Conservation (phyloP, 371 early-diverging fungal genomes). For the Mortierella sp. region DNA sequence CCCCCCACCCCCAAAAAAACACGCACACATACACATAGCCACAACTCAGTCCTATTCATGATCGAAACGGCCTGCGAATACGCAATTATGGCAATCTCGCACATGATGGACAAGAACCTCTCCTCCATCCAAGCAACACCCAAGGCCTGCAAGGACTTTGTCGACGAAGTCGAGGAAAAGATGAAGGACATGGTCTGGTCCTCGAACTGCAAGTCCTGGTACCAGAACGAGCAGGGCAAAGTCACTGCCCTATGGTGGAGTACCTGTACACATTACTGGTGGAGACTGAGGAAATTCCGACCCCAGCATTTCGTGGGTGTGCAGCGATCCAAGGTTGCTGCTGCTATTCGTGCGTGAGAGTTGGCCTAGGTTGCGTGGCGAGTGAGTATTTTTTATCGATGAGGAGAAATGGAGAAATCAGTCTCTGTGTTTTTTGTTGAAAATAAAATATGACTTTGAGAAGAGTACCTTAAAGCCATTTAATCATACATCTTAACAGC, state of each 20-base stretch:
- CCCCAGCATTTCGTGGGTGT: conserved; percentile 6
- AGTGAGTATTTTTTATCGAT: too few relatives aligned
- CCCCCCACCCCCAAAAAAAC: too few relatives aligned
- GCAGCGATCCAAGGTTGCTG: not conserved
- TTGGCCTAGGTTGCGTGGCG: too few relatives aligned
- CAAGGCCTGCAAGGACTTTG: conserved; percentile 35
- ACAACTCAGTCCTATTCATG: conserved; percentile 56
- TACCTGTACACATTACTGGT: conserved; percentile 32
- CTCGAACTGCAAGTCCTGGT: conserved; percentile 60
- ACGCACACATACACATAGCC: conserved; percentile 4
- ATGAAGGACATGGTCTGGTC: conserved; percentile 61
- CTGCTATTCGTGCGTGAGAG: not conserved
- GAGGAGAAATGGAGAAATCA: too few relatives aligned
- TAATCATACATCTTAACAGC: too few relatives aligned
- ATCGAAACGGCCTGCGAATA: conserved; percentile 48
- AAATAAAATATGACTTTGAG: too few relatives aligned
- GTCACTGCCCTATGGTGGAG: conserved; percentile 57
- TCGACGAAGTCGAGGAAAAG: conserved; percentile 34
- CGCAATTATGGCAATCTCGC: conserved; percentile 39
- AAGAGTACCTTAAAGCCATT: too few relatives aligned
- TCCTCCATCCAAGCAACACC: conserved; percentile 38
- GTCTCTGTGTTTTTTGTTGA: too few relatives aligned
- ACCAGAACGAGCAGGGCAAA: conserved; percentile 56
- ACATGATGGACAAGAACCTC: conserved; percentile 49
- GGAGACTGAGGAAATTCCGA: conserved; percentile 32